phyloP scores from a whole-genome alignment of 192 early-diverging fungal species.

The Coemansia brasiliensis region DNA sequence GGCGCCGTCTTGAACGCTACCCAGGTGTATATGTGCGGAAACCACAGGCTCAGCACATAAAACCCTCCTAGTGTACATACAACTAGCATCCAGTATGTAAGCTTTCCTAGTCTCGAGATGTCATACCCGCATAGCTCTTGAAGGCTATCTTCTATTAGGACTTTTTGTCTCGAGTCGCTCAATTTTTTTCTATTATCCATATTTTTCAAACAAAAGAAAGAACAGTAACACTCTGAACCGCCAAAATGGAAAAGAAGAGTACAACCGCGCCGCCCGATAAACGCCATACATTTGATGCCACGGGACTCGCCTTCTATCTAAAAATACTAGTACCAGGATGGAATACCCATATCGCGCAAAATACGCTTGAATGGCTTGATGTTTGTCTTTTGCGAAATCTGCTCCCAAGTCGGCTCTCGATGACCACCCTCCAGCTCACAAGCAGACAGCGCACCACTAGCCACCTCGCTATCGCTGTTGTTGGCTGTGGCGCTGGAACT shows the following conservation, averaged over 20 bases:
- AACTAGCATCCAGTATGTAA: conserved; percentile 27
- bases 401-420: conserved; percentile 34
- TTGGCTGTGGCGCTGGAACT: conserved; percentile 11
- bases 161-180: too few species aligned
- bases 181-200: too few species aligned
- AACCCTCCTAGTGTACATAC: conserved; percentile 21
- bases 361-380: conserved; percentile 51
- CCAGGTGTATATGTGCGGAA: conserved; percentile 16
- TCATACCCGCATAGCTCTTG: conserved; percentile 14
- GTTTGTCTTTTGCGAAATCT: conserved; percentile 40
- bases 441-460: background rate
- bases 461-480: conserved; percentile 4
- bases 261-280: background rate
- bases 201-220: background rate
- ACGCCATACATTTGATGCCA: too few species aligned
- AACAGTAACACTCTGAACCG: too few species aligned
- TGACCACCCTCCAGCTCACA: conserved; percentile 32
- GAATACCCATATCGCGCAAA: conserved; percentile 52
- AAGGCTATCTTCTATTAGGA: too few species aligned
- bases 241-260: background rate
- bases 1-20: conserved; percentile 2
- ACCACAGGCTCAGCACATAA: conserved; percentile 27
- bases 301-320: background rate
- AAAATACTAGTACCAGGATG: conserved; percentile 41
- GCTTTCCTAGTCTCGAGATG: conserved; percentile 1